These are phyloP conservation scores for Aethionema arabicum DNA, from an alignment of 345 rosid species.

Conservation along the genomic window DNA sequence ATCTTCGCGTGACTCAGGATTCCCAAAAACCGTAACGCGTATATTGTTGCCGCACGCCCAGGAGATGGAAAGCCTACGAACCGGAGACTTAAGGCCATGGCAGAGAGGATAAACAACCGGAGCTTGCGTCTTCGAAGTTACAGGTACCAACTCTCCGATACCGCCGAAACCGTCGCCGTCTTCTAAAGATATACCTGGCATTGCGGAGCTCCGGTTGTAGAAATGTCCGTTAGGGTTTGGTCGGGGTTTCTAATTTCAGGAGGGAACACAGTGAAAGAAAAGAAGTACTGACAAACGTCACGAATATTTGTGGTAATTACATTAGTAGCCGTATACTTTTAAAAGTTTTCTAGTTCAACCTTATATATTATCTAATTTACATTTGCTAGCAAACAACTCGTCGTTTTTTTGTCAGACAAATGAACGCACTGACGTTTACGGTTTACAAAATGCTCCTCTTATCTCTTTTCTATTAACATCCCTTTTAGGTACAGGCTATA, in stretches of 20 bases:
- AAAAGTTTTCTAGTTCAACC: not conserved
- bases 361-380: not conserved
- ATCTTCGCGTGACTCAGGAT: conserved; percentile 30
- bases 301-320: conserved; percentile 8
- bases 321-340: not conserved
- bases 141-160: conserved; percentile 38
- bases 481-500: no score
- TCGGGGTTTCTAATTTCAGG: conserved; percentile 21
- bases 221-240: conserved; percentile 38
- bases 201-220: conserved; percentile 38
- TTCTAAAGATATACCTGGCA: conserved; percentile 53
- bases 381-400: conserved; percentile 9
- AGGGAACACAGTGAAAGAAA: not conserved
- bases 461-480: conserved; percentile 18
- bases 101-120: conserved; percentile 55
- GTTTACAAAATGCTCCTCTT: conserved; percentile 12
- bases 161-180: not conserved
- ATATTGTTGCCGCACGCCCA: conserved; percentile 87
- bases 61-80: conserved; percentile 71
- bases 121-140: conserved; percentile 31
- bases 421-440: conserved; percentile 19
- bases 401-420: not conserved
- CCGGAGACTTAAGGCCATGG: conserved; percentile 63
- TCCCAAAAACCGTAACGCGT: conserved; percentile 60
- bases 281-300: no score